A percentile compares a stretch with the other conserved stretches of the same genome.
These are phyloP conservation scores for Penicillium aurantiogriseum DNA, from an alignment of 2,329 filamentous ascomycete species.

Conservation along the genomic window DNA sequence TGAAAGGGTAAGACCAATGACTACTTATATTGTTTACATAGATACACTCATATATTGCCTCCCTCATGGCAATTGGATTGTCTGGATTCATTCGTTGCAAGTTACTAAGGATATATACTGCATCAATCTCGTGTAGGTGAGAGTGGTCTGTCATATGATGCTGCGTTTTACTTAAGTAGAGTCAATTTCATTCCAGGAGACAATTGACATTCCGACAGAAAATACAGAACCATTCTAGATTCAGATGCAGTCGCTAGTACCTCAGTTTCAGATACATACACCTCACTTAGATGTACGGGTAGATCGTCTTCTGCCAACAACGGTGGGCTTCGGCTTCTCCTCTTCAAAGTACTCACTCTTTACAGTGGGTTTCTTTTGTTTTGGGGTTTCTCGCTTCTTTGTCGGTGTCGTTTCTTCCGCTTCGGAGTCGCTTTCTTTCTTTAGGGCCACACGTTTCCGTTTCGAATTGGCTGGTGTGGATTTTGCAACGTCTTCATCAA, in stretches of 20 bases:
- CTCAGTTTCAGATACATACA: not conserved
- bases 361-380: slow-evolving; percentile 18
- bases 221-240: not conserved
- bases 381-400: slow-evolving; percentile 29
- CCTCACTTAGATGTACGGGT: slow-evolving; percentile 19
- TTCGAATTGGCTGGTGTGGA: slow-evolving; percentile 27
- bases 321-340: slow-evolving; percentile 12
- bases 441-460: slow-evolving; percentile 32
- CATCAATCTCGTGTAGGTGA: not conserved
- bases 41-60: not conserved
- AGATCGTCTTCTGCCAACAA: slow-evolving; percentile 31
- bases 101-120: not conserved
- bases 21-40: not conserved
- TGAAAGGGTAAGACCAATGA: not conserved
- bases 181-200: too few relatives aligned
- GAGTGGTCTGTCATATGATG: not conserved
- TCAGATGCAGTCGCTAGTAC: not conserved
- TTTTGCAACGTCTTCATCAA: slow-evolving; percentile 31
- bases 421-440: slow-evolving; percentile 31
- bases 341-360: slow-evolving; percentile 28
- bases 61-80: not conserved
- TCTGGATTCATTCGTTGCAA: not conserved
- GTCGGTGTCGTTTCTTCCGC: slow-evolving; percentile 22
- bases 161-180: not conserved
- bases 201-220: not conserved